A percentile compares a stretch with the other conserved stretches of the same genome.
Conservation (phyloP, 768 basidiomycete species). For the Pulveroboletus frians region DNA sequence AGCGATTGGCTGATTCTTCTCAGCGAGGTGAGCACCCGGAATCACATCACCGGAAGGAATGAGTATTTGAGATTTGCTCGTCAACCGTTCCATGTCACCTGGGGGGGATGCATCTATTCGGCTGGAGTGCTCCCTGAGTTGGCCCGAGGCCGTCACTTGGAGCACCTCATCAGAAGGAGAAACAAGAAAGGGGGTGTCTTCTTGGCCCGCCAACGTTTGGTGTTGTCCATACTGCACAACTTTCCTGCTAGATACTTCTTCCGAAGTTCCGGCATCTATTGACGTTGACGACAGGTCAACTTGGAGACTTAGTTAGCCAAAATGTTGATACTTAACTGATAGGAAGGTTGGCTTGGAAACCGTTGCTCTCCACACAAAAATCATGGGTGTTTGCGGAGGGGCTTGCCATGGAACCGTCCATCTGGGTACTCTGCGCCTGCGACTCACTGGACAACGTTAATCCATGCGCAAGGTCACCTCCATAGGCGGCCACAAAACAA, state of each 20-base stretch:
- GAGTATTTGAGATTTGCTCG: neutral
- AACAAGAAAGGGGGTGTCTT: constrained; percentile 9
- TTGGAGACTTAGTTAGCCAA: constrained; percentile 14
- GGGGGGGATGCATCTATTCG: neutral
- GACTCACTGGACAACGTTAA: constrained; percentile 36
- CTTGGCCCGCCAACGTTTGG: neutral
- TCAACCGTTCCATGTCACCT: constrained; percentile 1
- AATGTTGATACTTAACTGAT: constrained; percentile 3
- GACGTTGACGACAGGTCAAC: constrained; percentile 13
- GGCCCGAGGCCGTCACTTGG: constrained; percentile 10
- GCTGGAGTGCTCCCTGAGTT: constrained; percentile 16
- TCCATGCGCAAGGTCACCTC: constrained; percentile 43
- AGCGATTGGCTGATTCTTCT: neutral
- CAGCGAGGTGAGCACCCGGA: neutral
- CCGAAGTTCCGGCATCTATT: neutral
- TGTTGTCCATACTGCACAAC: neutral
- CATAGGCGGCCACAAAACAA: constrained; percentile 44
- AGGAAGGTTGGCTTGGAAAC: constrained; percentile 1
- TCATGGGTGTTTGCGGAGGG: constrained; percentile 6
- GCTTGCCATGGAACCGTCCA: constrained; percentile 19
- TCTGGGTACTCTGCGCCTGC: constrained; percentile 30
- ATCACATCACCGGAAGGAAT: neutral
- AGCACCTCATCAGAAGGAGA: neutral
- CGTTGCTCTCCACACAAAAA: constrained; percentile 16
- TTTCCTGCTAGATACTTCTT: neutral